phyloP scores from a whole-genome alignment of 2,329 filamentous ascomycete genomes.

The Chrysoporthe austroafricana region DNA sequence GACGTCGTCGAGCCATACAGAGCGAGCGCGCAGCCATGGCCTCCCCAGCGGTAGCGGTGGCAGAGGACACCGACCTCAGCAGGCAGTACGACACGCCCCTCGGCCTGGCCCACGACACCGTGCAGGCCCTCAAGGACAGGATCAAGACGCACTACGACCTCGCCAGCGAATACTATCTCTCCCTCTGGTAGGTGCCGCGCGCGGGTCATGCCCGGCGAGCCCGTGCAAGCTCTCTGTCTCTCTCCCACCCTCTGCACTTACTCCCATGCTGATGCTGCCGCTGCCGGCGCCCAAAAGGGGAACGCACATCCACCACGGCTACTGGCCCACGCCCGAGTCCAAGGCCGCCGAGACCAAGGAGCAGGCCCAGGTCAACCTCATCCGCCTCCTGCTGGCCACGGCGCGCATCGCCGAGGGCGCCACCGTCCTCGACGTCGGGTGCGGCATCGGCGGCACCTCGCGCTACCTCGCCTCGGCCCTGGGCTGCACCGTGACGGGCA shows the following conservation, averaged over 20 bases:
- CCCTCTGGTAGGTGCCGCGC: constrained; percentile 52
- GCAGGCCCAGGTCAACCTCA: constrained; percentile 59
- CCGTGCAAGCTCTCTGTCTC: not conserved
- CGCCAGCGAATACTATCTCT: constrained; percentile 65
- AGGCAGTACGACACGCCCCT: constrained; percentile 51
- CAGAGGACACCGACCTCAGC: constrained; percentile 44
- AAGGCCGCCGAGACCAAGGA: constrained; percentile 58
- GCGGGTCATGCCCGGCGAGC: not conserved
- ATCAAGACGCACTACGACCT: constrained; percentile 66
- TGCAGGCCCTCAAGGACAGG: constrained; percentile 57
- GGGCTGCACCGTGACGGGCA: constrained; percentile 58
- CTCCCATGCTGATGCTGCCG: not conserved
- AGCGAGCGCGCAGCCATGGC: constrained; percentile 18
- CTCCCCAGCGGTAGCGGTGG: constrained; percentile 23
- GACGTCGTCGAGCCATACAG: not conserved
- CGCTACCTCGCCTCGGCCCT: constrained; percentile 57
- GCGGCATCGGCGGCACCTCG: constrained; percentile 63
- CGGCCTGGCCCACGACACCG: constrained; percentile 49
- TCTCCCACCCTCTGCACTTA: not conserved
- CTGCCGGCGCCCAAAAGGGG: constrained; percentile 47
- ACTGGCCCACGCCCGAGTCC: constrained; percentile 54
- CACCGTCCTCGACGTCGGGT: constrained; percentile 63
- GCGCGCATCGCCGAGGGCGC: constrained; percentile 43
- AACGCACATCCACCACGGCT: constrained; percentile 67
- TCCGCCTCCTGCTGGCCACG: constrained; percentile 57